phyloP scores from a whole-genome alignment of 1,139 yeast species.

The Pichia sp. region DNA sequence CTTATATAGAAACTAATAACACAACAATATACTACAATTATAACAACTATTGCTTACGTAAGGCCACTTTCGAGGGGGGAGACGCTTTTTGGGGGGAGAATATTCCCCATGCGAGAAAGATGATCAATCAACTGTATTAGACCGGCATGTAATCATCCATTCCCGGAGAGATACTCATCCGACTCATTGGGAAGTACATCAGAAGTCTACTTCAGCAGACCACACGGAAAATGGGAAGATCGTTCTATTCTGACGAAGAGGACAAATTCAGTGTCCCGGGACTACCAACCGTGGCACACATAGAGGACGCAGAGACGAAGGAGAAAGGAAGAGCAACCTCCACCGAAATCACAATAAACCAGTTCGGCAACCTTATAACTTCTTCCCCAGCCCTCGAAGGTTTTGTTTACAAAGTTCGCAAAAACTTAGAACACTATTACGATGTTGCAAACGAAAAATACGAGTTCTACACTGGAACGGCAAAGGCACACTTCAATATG shows the following conservation, averaged over 20 bases:
- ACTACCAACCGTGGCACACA: constrained; percentile 35
- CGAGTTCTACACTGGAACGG: constrained; percentile 43
- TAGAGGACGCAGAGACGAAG: constrained; percentile 35
- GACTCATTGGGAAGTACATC: background rate
- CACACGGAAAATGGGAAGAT: constrained; percentile 29
- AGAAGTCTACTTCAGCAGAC: background rate
- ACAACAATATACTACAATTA: background rate
- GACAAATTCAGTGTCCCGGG: constrained; percentile 47
- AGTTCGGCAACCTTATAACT: constrained; percentile 52
- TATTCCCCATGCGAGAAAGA: too few species aligned
- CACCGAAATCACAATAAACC: constrained; percentile 35
- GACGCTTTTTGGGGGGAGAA: background rate
- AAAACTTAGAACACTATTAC: constrained; percentile 37
- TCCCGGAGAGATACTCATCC: too few species aligned
- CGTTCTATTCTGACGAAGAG: constrained; percentile 53
- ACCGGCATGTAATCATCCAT: too few species aligned
- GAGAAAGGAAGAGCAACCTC: constrained; percentile 36
- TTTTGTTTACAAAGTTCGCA: constrained; percentile 39
- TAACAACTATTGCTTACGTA: background rate
- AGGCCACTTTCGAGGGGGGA: background rate
- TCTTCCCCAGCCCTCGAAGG: constrained; percentile 45
- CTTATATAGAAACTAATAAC: background rate
- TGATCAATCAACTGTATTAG: too few species aligned
- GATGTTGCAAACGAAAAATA: constrained; percentile 41
- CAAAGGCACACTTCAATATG: constrained; percentile 37